Percentiles rank a stretch among this genome's conserved stretches.
Evolutionary conservation across 441 rosid species (phyloP).

Genomic region (Gossypium davidsonii): DNA sequence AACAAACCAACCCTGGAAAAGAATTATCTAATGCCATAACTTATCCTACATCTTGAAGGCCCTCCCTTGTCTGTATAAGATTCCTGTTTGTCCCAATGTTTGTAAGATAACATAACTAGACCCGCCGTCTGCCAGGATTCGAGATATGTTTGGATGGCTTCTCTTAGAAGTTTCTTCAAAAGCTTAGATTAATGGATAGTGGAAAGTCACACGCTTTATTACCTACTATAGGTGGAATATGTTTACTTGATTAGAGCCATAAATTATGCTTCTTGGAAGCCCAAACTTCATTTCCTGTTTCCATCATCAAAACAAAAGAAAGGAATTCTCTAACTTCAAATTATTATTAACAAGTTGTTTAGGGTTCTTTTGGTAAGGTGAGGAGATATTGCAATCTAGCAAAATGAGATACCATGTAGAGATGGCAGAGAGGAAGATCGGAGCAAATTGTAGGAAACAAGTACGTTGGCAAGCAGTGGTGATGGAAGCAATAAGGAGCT

Average conservation of each 20-base stretch:
- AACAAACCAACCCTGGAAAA: conserved; percentile 35
- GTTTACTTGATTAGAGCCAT: conserved; percentile 2
- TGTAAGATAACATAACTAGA: not conserved
- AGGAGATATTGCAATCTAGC: too few species aligned
- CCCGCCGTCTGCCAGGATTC: conserved; percentile 20
- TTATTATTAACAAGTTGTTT: too few species aligned
- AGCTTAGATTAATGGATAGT: not conserved
- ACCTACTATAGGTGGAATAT: not conserved
- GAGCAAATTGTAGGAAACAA: too few species aligned
- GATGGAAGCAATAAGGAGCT: too few species aligned
- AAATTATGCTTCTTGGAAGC: not conserved
- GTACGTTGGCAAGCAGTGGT: too few species aligned
- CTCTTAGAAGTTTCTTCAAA: not conserved
- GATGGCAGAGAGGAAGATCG: too few species aligned
- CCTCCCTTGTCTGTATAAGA: conserved; percentile 16
- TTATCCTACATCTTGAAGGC: conserved; percentile 21
- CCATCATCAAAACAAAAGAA: not conserved
- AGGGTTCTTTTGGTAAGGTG: not conserved
- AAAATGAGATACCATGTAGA: too few species aligned
- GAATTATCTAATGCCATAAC: conserved; percentile 15
- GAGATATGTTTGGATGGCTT: conserved; percentile 26
- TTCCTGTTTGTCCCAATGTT: conserved; percentile 24
- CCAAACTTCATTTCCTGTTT: not conserved
- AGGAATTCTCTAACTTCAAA: not conserved
- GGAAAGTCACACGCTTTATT: not conserved